Conservation (phyloP, 73 alveolate species). For the Durusdinium trenchii region DNA sequence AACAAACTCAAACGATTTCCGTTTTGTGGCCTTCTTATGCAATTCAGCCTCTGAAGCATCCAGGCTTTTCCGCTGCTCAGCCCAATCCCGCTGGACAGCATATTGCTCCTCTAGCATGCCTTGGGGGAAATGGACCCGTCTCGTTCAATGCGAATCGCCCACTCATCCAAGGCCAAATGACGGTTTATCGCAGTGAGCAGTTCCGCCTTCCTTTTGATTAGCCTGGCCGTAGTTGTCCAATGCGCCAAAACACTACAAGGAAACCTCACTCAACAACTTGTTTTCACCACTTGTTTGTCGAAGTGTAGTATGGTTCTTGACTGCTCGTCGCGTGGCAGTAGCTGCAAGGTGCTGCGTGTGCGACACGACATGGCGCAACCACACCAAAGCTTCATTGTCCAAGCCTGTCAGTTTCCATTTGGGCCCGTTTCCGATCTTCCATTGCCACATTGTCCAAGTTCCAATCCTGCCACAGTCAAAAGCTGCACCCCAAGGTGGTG, state of each 20-base stretch:
- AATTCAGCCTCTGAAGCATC: neutral
- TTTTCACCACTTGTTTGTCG: too few relatives aligned
- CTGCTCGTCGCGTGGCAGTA: too few relatives aligned
- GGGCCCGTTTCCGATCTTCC: neutral
- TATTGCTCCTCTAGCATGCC: constrained; percentile 15
- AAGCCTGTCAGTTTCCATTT: constrained; percentile 24
- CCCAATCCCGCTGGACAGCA: constrained; percentile 7
- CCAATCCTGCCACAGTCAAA: constrained; percentile 54
- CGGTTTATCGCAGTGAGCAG: neutral
- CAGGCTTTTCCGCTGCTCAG: neutral
- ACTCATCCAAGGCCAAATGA: neutral
- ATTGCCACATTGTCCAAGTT: neutral
- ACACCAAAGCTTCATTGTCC: neutral
- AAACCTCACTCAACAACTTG: too few relatives aligned
- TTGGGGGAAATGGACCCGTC: neutral
- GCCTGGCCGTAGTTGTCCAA: constrained; percentile 3
- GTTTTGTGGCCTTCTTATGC: neutral
- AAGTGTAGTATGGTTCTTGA: too few relatives aligned
- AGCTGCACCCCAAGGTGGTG: too few relatives aligned
- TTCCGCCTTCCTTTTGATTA: neutral
- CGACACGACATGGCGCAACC: neutral
- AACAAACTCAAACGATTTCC: too few relatives aligned
- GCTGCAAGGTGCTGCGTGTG: too few relatives aligned
- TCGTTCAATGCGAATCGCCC: neutral
- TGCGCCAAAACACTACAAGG: neutral